Conservation (phyloP, 192 early-diverging fungal species). For the Coemansia sp. region DNA sequence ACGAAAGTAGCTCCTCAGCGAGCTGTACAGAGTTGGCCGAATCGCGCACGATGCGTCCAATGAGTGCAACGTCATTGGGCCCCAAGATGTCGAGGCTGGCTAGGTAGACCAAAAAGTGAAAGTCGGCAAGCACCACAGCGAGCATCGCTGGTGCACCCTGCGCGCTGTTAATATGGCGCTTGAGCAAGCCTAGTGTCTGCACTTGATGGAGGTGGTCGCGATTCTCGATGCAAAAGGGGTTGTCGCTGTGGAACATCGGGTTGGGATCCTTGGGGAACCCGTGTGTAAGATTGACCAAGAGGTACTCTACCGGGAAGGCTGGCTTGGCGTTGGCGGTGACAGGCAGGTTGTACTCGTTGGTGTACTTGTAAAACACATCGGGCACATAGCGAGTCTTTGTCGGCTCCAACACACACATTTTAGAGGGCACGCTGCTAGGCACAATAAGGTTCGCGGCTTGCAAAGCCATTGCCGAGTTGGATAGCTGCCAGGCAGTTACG, state of each 20-base stretch:
- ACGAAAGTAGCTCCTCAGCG: constrained; percentile 20
- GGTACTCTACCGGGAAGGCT: constrained; percentile 95
- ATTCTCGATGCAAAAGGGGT: constrained; percentile 79
- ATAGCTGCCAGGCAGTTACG: constrained; percentile 88
- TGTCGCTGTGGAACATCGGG: constrained; percentile 71
- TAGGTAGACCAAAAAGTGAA: constrained; percentile 82
- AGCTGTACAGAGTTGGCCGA: constrained; percentile 6
- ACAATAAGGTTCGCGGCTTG: constrained; percentile 89
- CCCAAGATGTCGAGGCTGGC: constrained; percentile 69
- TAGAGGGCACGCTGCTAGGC: constrained; percentile 80
- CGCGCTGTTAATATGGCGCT: constrained; percentile 54
- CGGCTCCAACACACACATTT: constrained; percentile 82
- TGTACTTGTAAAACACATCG: constrained; percentile 96
- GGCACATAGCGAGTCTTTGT: constrained; percentile 87
- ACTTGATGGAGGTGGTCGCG: constrained; percentile 60
- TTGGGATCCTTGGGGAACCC: constrained; percentile 85
- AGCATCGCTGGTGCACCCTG: constrained; percentile 42
- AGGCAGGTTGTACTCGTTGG: constrained; percentile 88
- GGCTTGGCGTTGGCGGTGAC: constrained; percentile 93
- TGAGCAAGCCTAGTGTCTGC: constrained; percentile 64
- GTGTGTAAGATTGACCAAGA: constrained; percentile 89
- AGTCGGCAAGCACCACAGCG: constrained; percentile 71
- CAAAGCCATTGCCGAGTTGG: constrained; percentile 89
- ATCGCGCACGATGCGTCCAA: constrained; percentile 26
- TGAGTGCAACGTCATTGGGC: constrained; percentile 52